Evolutionary conservation across 2,329 filamentous ascomycete genomes (phyloP).

Genomic region (Tolypocladium paradoxum): DNA sequence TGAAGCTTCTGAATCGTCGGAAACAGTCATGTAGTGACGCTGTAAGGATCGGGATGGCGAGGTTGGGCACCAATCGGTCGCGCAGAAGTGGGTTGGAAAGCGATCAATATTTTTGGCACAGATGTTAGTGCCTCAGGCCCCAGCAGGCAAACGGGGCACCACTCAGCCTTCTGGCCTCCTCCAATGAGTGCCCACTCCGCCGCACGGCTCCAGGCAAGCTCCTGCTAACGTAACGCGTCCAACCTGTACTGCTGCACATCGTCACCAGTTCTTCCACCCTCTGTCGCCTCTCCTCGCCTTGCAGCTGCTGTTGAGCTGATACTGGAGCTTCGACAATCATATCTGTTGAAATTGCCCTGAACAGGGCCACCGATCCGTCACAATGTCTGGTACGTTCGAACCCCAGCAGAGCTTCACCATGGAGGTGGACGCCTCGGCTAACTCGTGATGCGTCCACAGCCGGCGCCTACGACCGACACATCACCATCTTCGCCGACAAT

Average conservation of each 20-base stretch:
- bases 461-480: slow-evolving; percentile 94
- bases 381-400: slow-evolving; percentile 39
- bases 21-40: background rate
- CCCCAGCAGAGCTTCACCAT: slow-evolving; percentile 2
- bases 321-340: background rate
- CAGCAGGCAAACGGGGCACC: slow-evolving; percentile 14
- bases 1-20: background rate
- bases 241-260: slow-evolving; percentile 12
- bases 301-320: background rate
- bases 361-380: slow-evolving; percentile 19
- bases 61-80: background rate
- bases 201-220: slow-evolving; percentile 34
- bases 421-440: slow-evolving; percentile 11
- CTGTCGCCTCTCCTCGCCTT: slow-evolving; percentile 3
- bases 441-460: slow-evolving; percentile 16
- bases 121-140: slow-evolving; percentile 22
- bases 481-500: slow-evolving; percentile 99
- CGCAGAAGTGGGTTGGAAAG: slow-evolving; percentile 1
- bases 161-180: slow-evolving; percentile 19
- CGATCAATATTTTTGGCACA: background rate
- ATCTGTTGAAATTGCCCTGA: slow-evolving; percentile 2
- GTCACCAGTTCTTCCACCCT: slow-evolving; percentile 3
- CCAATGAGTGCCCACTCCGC: slow-evolving; percentile 18
- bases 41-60: background rate
- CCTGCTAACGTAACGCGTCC: slow-evolving; percentile 37